A percentile compares a stretch with the other conserved stretches of the same genome.
Conservation (phyloP, 176 grass and related monocot species). For the Puccinellia tenuiflora region DNA sequence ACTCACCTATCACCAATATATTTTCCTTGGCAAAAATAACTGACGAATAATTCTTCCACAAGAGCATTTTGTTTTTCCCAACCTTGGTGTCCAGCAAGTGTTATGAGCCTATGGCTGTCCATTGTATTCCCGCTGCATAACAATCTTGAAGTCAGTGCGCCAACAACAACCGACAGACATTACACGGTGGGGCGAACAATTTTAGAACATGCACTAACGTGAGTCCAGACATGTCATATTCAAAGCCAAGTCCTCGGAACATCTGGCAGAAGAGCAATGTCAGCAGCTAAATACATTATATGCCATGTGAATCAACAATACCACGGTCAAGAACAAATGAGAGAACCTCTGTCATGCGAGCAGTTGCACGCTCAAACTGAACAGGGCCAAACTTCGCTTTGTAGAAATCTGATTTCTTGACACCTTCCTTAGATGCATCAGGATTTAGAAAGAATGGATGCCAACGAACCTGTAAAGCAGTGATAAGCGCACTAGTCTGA, state of each 20-base stretch:
- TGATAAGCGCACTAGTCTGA: not conserved
- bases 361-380: constrained; percentile 59
- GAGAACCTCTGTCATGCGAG: constrained; percentile 68
- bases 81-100: constrained; percentile 67
- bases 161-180: not conserved
- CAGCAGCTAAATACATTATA: constrained; percentile 15
- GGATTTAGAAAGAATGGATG: constrained; percentile 89
- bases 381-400: constrained; percentile 61
- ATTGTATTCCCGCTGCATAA: constrained; percentile 77
- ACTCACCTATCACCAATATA: constrained; percentile 80
- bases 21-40: constrained; percentile 80
- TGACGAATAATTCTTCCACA: constrained; percentile 73
- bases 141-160: constrained; percentile 21
- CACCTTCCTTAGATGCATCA: constrained; percentile 75
- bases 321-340: not conserved
- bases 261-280: constrained; percentile 43
- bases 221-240: constrained; percentile 74
- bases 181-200: not conserved
- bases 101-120: constrained; percentile 88
- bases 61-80: constrained; percentile 90
- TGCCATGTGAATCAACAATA: not conserved
- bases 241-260: constrained; percentile 73
- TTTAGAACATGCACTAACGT: constrained; percentile 55
- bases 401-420: constrained; percentile 69
- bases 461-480: constrained; percentile 64